Evolutionary conservation across 2,329 filamentous ascomycete genomes (phyloP), one percentile per base, ranked within the genome.

Genomic region (Trichoderma sp.): DNA sequence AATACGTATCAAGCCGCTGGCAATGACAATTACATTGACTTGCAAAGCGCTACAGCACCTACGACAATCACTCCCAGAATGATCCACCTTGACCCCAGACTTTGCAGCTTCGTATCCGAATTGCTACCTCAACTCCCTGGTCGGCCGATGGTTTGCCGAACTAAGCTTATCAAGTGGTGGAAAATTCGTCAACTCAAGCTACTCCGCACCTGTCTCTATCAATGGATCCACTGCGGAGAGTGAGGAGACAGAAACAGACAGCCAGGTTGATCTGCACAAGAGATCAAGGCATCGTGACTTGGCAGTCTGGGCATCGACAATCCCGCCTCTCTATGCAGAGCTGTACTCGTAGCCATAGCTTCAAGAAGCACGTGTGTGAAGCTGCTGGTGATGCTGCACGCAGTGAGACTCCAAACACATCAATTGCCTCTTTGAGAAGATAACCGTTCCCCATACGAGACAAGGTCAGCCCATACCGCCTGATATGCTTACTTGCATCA

Each of bases 101-200:
- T 63, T 73, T 71, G 41, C 69, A 72, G 69, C 38, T 63, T 73
- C 60, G 41, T 73, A 53, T 72, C 69, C 18, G 14, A 50, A 24
- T 41, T 60, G 31, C 41, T 11, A 53, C 59, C 31, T 29, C 41
- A 31, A 38, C 21, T 31, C 41, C 71, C 71, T 65, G 12, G 60
- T 73, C 41, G 4, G 60, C 71, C 60, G 38, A 38, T 38, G 35
- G 60, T 65, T 38, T 73, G 41, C 59, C 38, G 21, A 65, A 64
- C 59, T 73, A 68, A 68, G 72, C 72, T 68, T 75, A 67, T 62
- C 72, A 38, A 75, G 72, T 75, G 72, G 72, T 75, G 72, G 72
- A 67, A 75, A 75, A 73, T 73, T 73, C 27, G 4, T 38, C 45
- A 38, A 45, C 18, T 38, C 21, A 27, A 63, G 27, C 53, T 75